Evolutionary conservation across 768 basidiomycete genomes (phyloP).

Genomic region (Russula vinacea): DNA sequence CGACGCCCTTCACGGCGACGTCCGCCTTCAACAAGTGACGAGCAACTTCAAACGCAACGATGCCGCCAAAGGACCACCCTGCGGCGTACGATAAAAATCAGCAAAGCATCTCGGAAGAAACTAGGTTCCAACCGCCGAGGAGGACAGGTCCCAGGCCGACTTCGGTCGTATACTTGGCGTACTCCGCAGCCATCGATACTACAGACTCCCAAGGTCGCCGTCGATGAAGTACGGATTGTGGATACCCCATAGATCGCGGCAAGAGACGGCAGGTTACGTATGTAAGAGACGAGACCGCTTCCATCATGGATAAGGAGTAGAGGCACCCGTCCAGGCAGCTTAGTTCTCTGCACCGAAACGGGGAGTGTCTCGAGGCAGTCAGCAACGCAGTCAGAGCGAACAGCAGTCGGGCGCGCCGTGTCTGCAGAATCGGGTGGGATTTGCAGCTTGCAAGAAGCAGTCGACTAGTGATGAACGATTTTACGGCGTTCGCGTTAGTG

Average conservation of each 20-base stretch:
- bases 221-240: slow-evolving; percentile 51
- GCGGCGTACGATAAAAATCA: slow-evolving; percentile 3
- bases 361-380: slow-evolving; percentile 35
- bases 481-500: slow-evolving; percentile 42
- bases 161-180: slow-evolving; percentile 44
- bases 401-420: too few relatives aligned
- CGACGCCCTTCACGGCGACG: slow-evolving; percentile 49
- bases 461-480: slow-evolving; percentile 34
- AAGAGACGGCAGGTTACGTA: slow-evolving; percentile 46
- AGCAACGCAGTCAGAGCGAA: not conserved
- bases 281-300: slow-evolving; percentile 56
- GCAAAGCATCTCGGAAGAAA: not conserved
- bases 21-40: slow-evolving; percentile 48
- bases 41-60: slow-evolving; percentile 64
- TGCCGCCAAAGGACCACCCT: slow-evolving; percentile 83
- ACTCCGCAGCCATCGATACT: slow-evolving; percentile 51
- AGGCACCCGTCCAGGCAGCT: slow-evolving; percentile 36
- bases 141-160: slow-evolving; percentile 43
- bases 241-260: slow-evolving; percentile 59
- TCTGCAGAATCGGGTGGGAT: not conserved
- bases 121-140: slow-evolving; percentile 52
- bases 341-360: slow-evolving; percentile 40
- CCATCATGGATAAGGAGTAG: slow-evolving; percentile 74
- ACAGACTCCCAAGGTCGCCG: slow-evolving; percentile 49
- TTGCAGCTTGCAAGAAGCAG: slow-evolving; percentile 9